phyloP scores from a whole-genome alignment of 164 flowering plant genomes.

The Piper longum region DNA sequence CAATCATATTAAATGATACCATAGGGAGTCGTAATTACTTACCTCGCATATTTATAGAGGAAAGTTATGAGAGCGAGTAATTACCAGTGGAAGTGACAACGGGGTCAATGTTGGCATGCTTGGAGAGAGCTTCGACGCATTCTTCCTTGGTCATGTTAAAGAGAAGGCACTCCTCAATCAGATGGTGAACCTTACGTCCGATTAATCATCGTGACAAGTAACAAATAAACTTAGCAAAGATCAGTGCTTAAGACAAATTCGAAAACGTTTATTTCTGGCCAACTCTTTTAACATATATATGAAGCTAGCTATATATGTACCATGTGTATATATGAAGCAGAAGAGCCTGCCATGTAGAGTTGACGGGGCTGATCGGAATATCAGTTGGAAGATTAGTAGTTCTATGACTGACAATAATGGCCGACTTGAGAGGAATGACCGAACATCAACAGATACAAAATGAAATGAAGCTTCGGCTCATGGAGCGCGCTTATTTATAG shows the following conservation, averaged over 20 bases:
- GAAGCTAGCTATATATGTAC: background rate
- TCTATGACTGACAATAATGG: no score
- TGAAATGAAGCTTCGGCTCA: no score
- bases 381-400: no score
- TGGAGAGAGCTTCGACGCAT: slow-evolving; percentile 80
- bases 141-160: slow-evolving; percentile 76
- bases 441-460: no score
- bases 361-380: no score
- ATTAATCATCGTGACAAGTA: background rate
- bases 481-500: no score
- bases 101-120: slow-evolving; percentile 69
- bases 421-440: no score
- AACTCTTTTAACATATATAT: background rate
- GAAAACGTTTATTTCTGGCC: no score
- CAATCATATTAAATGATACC: no score
- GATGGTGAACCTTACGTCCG: slow-evolving; percentile 52
- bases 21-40: no score
- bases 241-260: background rate
- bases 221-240: background rate
- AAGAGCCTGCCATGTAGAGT: background rate
- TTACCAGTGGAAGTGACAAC: slow-evolving; percentile 74
- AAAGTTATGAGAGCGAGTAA: background rate
- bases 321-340: slow-evolving; percentile 6
- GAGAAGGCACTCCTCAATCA: slow-evolving; percentile 71
- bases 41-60: no score